Evolutionary conservation across 1,284 basidiomycete genomes (phyloP).

Genomic region (Peniophora sp.): DNA sequence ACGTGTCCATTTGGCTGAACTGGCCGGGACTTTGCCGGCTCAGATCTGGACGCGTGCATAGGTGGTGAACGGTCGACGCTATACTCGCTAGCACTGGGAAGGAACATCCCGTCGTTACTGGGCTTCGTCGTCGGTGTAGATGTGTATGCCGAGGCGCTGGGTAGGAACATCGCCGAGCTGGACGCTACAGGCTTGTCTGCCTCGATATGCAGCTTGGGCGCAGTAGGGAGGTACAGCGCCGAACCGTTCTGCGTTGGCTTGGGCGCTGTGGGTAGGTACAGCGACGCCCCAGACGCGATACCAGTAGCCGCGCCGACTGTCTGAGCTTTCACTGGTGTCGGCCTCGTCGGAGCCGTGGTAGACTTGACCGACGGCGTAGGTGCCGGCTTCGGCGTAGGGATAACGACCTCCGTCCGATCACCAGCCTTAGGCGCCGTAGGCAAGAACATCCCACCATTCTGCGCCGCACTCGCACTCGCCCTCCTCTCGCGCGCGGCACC

Average conservation of each 20-base stretch:
- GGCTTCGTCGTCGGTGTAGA: too few species aligned
- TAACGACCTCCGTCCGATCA: too few species aligned
- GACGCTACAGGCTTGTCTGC: background rate
- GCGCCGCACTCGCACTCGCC: slow-evolving; percentile 18
- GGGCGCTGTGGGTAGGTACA: background rate
- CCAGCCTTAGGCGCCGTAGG: slow-evolving; percentile 18
- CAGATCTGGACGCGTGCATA: too few species aligned
- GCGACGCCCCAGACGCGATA: background rate
- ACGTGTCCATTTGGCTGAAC: too few species aligned
- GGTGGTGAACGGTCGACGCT: too few species aligned
- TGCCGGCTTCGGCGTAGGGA: too few species aligned
- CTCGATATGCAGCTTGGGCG: background rate
- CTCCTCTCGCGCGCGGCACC: slow-evolving; percentile 35
- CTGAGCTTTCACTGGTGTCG: background rate
- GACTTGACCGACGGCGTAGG: background rate
- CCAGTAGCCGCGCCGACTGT: background rate
- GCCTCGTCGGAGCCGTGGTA: background rate
- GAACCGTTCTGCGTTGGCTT: background rate
- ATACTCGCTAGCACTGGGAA: too few species aligned
- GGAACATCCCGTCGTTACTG: too few species aligned
- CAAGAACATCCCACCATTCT: slow-evolving; percentile 20
- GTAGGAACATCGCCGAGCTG: background rate
- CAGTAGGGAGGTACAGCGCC: background rate
- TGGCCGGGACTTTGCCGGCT: background rate
- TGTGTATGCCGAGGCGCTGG: background rate